Conservation (phyloP, 2,329 filamentous ascomycete genomes). For the Ramularia endophylla region DNA sequence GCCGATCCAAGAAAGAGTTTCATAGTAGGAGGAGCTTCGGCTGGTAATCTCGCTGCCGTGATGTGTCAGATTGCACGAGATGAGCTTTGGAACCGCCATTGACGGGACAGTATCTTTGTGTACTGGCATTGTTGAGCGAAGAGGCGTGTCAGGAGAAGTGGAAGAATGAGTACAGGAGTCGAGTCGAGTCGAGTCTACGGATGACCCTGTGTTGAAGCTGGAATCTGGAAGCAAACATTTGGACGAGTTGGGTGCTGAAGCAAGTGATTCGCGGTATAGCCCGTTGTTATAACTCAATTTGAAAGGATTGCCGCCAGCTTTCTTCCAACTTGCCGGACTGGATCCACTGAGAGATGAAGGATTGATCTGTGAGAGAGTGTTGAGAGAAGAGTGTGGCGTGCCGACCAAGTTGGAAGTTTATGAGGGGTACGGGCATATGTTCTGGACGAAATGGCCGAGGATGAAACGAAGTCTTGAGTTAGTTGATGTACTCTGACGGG, state of each 20-base stretch:
- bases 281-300: conserved; percentile 25
- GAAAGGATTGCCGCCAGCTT: conserved; percentile 34
- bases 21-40: conserved; percentile 43
- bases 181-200: too few relatives aligned
- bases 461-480: too few relatives aligned
- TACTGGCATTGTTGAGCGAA: too few relatives aligned
- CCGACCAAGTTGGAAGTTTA: conserved; percentile 37
- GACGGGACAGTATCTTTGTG: conserved; percentile 37
- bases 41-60: conserved; percentile 39
- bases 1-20: conserved; percentile 40
- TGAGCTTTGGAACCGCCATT: conserved; percentile 38
- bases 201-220: too few relatives aligned
- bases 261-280: conserved; percentile 7
- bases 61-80: conserved; percentile 38
- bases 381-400: conserved; percentile 38
- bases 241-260: too few relatives aligned
- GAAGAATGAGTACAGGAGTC: too few relatives aligned
- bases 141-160: too few relatives aligned
- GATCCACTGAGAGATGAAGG: conserved; percentile 49
- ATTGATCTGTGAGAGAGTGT: conserved; percentile 45
- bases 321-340: conserved; percentile 46
- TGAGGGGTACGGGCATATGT: too few relatives aligned
- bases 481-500: too few relatives aligned
- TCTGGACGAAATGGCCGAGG: too few relatives aligned
- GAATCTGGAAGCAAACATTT: too few relatives aligned